Evolutionary conservation across 768 basidiomycete species (phyloP), one percentile per base, ranked within the genome.

Genomic region (Agaricus subrufescens): DNA sequence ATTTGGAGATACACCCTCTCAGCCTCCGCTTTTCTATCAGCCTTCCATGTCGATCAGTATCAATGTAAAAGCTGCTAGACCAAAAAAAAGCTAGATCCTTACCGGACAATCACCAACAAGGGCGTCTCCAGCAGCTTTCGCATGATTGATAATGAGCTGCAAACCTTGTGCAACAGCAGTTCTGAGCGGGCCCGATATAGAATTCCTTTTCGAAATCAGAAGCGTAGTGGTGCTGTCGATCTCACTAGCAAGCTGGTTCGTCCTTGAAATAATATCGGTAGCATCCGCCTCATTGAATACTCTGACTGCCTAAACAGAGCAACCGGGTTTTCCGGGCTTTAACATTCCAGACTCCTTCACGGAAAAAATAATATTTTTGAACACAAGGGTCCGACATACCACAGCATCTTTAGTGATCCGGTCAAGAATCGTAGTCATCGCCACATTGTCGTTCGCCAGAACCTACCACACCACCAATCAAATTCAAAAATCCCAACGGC

Each of bases 11-110:
- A 49, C 5, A 56, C 47, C 29, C 34, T 42, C 4, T 7, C 25
- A 4, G 47, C 54, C 39, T 56, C 54, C 14, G 39, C 46, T 39
- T 42, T 56, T 39, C 49, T 56, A 38, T 49, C 54, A 11, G 46
- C 34, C 46, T 48, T 52, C 19, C n/a, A 19, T 14, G 15, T 38
- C 10, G 7, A 27, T 38, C 34, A 34, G 48, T 9, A 34, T 34
- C 48, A 34, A 11, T 37, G 7, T 25, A 46, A 46, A 29, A 12
- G 15, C 19, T 19, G 15, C 15, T 25, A 26, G 6, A 12, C 10
- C n/a, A n/a, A 48, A 1, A 8, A 3, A 31, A 15, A n/a, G 7
- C 6, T 2, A 29, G 11, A 10, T n/a, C 14, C 51, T 52, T 43
- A 52, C 51, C 27, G 51, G 51, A 44, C 40, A 52, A 19, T 44